Evolutionary conservation across 2,329 filamentous ascomycete genomes (phyloP).

Genomic region (Orbilia quercus): DNA sequence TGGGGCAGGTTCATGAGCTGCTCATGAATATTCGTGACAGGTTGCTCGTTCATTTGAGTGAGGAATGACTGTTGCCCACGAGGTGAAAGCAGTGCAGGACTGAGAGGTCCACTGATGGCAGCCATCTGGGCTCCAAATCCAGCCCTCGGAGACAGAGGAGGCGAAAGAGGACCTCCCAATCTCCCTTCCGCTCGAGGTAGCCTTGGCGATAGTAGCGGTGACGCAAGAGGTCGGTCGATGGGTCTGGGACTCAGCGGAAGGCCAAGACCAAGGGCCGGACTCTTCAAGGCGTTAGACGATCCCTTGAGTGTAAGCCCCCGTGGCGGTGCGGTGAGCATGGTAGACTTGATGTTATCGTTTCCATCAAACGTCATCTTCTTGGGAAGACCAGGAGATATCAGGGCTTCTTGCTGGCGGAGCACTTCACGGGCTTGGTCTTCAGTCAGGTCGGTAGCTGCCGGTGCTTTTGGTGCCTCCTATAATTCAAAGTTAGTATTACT

Average conservation of each 20-base stretch:
- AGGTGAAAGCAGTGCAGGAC: conserved; percentile 47
- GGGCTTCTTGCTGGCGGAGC: conserved; percentile 46
- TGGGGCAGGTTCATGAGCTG: conserved; percentile 54
- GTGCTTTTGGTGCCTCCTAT: conserved; percentile 30
- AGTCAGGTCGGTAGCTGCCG: conserved; percentile 45
- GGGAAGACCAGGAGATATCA: conserved; percentile 50
- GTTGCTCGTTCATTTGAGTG: conserved; percentile 43
- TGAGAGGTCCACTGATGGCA: conserved; percentile 39
- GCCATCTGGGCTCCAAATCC: conserved; percentile 55
- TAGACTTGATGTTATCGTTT: conserved; percentile 50
- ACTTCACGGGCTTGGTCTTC: conserved; percentile 50
- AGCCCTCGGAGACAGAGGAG: conserved; percentile 57
- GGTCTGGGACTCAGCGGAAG: conserved; percentile 58
- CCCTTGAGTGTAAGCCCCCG: conserved; percentile 40
- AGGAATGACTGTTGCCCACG: conserved; percentile 35
- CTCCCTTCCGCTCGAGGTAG: conserved; percentile 45
- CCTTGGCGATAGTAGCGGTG: conserved; percentile 57
- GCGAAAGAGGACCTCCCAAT: conserved; percentile 56
- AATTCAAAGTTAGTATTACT: not conserved
- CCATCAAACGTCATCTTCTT: conserved; percentile 52
- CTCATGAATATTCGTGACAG: conserved; percentile 51
- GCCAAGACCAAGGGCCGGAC: conserved; percentile 49
- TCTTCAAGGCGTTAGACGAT: conserved; percentile 49
- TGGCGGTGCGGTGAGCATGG: conserved; percentile 42
- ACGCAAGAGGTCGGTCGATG: conserved; percentile 59